phyloP scores from a whole-genome alignment of 2,329 filamentous ascomycete genomes.

The Tolypocladium paradoxum region DNA sequence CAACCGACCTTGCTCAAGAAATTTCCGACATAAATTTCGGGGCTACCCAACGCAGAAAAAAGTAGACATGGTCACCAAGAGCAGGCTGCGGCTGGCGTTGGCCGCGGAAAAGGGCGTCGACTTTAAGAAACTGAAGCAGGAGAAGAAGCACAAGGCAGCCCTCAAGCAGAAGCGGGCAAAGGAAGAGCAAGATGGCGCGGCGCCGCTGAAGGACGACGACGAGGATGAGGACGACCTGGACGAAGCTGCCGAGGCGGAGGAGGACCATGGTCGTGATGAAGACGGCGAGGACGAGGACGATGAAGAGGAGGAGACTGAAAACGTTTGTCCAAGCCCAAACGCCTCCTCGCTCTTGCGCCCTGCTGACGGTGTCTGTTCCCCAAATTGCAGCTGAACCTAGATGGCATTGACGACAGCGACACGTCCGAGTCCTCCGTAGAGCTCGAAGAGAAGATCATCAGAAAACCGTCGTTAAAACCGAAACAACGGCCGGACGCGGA shows the following conservation, averaged over 20 bases:
- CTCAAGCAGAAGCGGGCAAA: conserved; percentile 25
- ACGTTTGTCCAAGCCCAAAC: not conserved
- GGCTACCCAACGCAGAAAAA: not conserved
- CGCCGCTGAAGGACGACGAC: conserved; percentile 4
- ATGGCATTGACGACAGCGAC: conserved; percentile 50
- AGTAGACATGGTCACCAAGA: conserved; percentile 28
- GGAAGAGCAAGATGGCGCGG: conserved; percentile 10
- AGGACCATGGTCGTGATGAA: conserved; percentile 19
- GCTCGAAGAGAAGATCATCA: conserved; percentile 57
- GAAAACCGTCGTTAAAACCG: conserved; percentile 18
- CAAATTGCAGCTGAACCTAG: conserved; percentile 34
- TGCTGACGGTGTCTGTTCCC: not conserved
- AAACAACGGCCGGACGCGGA: conserved; percentile 17
- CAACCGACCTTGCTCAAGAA: not conserved
- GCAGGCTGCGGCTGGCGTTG: conserved; percentile 43
- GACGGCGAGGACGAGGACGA: conserved; percentile 26
- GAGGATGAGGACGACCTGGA: conserved; percentile 4
- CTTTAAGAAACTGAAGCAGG: conserved; percentile 39
- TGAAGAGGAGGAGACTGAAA: conserved; percentile 15
- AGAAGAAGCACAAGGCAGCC: conserved; percentile 35
- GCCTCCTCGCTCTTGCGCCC: not conserved
- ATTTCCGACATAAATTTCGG: not conserved
- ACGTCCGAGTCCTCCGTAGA: conserved; percentile 62
- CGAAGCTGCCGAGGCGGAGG: conserved; percentile 21
- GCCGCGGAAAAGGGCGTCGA: conserved; percentile 44